Percentiles rank a stretch among this genome's conserved stretches.
These are phyloP conservation scores for Tripterygium wilfordii DNA, from an alignment of 177 flowering plant genomes.

Conservation along the genomic window DNA sequence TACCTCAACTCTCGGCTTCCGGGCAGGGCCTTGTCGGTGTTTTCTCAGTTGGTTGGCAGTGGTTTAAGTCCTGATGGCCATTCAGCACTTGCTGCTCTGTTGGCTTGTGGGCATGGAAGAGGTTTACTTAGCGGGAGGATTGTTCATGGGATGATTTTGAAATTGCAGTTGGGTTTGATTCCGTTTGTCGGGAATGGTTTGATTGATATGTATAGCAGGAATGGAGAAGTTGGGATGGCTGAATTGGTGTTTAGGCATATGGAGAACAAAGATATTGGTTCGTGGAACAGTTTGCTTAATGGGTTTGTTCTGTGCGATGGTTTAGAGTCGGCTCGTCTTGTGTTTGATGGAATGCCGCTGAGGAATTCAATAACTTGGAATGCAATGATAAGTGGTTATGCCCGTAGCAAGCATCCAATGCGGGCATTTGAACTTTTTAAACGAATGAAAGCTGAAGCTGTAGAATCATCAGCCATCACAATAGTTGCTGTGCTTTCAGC, in stretches of 20 bases:
- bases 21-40: not conserved
- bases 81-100: constrained; percentile 1
- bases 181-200: constrained; percentile 36
- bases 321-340: not conserved
- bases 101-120: not conserved
- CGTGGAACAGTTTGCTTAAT: constrained; percentile 48
- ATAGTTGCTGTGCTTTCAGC: constrained; percentile 20
- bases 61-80: constrained; percentile 1
- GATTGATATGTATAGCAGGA: constrained; percentile 46
- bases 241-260: constrained; percentile 25
- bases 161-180: constrained; percentile 5
- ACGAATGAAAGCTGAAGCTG: constrained; percentile 11
- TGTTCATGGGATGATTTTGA: constrained; percentile 1
- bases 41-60: not conserved
- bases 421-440: constrained; percentile 9
- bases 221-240: constrained; percentile 23
- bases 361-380: constrained; percentile 25
- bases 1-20: not conserved
- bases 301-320: constrained; percentile 33
- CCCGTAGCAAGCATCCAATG: not conserved
- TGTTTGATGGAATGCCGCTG: constrained; percentile 13
- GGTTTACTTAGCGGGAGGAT: not conserved
- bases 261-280: constrained; percentile 27
- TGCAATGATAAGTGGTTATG: constrained; percentile 17
- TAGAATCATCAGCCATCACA: constrained; percentile 10